Evolutionary conservation across 495 filamentous ascomycete genomes (phyloP).

Genomic region (Penicillium cinerascens): DNA sequence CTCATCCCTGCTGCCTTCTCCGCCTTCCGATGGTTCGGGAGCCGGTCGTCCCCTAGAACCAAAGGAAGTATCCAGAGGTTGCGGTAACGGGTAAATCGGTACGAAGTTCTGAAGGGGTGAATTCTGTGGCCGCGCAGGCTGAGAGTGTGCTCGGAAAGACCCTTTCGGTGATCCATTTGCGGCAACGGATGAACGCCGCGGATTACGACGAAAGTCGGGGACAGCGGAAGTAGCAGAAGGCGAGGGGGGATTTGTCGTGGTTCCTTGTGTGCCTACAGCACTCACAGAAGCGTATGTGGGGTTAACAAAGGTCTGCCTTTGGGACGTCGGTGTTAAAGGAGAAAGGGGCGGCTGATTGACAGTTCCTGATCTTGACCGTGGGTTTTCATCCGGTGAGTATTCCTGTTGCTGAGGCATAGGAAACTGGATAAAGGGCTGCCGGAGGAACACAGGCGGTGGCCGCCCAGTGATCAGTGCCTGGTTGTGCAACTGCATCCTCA

Average conservation of each 20-base stretch:
- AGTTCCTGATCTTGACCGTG: slow-evolving; percentile 40
- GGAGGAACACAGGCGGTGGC: slow-evolving; percentile 45
- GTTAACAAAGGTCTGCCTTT: slow-evolving; percentile 48
- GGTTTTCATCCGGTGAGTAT: slow-evolving; percentile 36
- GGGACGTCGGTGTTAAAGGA: slow-evolving; percentile 20
- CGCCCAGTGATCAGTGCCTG: slow-evolving; percentile 53
- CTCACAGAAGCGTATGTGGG: slow-evolving; percentile 45
- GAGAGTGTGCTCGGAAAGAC: slow-evolving; percentile 61
- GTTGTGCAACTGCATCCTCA: slow-evolving; percentile 58
- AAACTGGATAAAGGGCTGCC: slow-evolving; percentile 45
- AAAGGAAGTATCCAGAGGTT: slow-evolving; percentile 34
- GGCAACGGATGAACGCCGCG: slow-evolving; percentile 53
- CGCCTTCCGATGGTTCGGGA: slow-evolving; percentile 34
- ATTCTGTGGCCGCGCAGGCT: slow-evolving; percentile 56
- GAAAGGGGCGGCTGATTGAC: slow-evolving; percentile 48
- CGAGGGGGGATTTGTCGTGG: slow-evolving; percentile 60
- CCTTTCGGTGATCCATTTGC: slow-evolving; percentile 46
- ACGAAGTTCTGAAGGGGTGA: slow-evolving; percentile 39
- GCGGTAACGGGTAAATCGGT: slow-evolving; percentile 37
- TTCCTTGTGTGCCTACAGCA: slow-evolving; percentile 43
- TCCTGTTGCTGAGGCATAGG: slow-evolving; percentile 42
- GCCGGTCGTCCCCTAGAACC: slow-evolving; percentile 28
- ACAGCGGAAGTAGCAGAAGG: slow-evolving; percentile 52
- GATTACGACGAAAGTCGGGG: slow-evolving; percentile 55
- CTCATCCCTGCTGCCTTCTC: slow-evolving; percentile 41